Percentiles rank a stretch among this genome's conserved stretches.
These are phyloP conservation scores for Gracilaria caudata DNA, from an alignment of 23 red algal species.

Conservation along the genomic window DNA sequence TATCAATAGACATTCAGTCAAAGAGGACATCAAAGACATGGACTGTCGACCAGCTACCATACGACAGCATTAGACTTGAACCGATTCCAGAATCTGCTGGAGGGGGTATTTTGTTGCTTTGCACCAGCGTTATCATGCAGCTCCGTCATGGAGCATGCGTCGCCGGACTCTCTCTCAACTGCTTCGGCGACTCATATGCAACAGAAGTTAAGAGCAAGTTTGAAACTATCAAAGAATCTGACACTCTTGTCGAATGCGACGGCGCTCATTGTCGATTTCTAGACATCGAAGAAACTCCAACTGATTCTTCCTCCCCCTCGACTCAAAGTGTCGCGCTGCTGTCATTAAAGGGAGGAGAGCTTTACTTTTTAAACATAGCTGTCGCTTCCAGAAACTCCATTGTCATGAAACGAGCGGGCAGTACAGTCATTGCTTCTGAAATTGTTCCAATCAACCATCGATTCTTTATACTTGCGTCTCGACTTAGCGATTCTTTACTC, in stretches of 20 bases:
- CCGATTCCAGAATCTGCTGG: slow-evolving; percentile 57
- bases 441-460: slow-evolving; percentile 72
- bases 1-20: slow-evolving; percentile 65
- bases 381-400: slow-evolving; percentile 50
- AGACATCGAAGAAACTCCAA: slow-evolving; percentile 50
- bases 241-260: slow-evolving; percentile 62
- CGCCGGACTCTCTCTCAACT: slow-evolving; percentile 73
- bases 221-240: slow-evolving; percentile 58
- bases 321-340: slow-evolving; percentile 62
- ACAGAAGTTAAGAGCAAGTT: slow-evolving; percentile 58
- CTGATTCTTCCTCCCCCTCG: slow-evolving; percentile 17
- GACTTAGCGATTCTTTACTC: slow-evolving; percentile 68
- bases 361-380: slow-evolving; percentile 72
- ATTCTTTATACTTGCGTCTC: slow-evolving; percentile 72
- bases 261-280: slow-evolving; percentile 65
- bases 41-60: slow-evolving; percentile 69
- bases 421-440: slow-evolving; percentile 74
- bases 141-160: slow-evolving; percentile 62
- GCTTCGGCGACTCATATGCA: slow-evolving; percentile 76
- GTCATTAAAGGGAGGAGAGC: slow-evolving; percentile 85
- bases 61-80: slow-evolving; percentile 56
- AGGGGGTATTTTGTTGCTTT: slow-evolving; percentile 67
- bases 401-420: slow-evolving; percentile 68
- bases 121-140: slow-evolving; percentile 68
- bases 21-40: slow-evolving; percentile 63